Evolutionary conservation across 2,329 filamentous ascomycete genomes (phyloP).

Genomic region (Pseudocercospora ulei): DNA sequence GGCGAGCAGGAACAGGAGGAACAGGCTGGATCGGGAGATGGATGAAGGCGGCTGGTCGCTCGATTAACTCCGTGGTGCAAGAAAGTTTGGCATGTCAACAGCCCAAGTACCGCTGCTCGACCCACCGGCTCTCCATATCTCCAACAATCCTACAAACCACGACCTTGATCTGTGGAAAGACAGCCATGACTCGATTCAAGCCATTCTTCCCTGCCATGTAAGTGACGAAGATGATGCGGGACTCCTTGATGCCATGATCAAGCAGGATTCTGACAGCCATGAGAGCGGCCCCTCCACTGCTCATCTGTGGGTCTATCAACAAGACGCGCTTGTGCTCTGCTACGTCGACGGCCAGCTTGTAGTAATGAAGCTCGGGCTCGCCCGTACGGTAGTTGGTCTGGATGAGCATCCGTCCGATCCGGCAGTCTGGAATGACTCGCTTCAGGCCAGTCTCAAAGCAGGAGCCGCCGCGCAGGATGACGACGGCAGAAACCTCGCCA

Average conservation of each 20-base stretch:
- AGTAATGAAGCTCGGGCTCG: conserved; percentile 86
- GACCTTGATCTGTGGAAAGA: conserved; percentile 78
- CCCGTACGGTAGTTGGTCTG: conserved; percentile 71
- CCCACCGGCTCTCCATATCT: conserved; percentile 77
- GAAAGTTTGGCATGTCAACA: conserved; percentile 55
- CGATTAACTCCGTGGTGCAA: no score
- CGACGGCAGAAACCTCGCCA: conserved; percentile 70
- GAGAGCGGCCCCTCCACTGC: conserved; percentile 69
- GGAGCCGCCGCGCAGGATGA: conserved; percentile 79
- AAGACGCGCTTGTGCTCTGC: conserved; percentile 68
- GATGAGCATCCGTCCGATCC: conserved; percentile 78
- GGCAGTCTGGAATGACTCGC: conserved; percentile 84
- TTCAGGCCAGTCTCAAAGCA: conserved; percentile 80
- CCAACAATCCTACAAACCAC: conserved; percentile 74
- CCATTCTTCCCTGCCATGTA: conserved; percentile 81
- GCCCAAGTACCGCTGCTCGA: conserved; percentile 83
- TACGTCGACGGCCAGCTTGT: conserved; percentile 68
- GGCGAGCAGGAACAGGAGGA: no score
- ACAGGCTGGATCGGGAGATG: no score
- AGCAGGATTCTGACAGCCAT: conserved; percentile 96
- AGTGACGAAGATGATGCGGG: conserved; percentile 82
- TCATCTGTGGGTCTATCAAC: conserved; percentile 88
- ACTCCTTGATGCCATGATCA: conserved; percentile 79
- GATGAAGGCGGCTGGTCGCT: no score
- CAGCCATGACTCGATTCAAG: conserved; percentile 71